phyloP scores from a whole-genome alignment of 495 filamentous ascomycete species.

The Amphirosellinia nigrospora region DNA sequence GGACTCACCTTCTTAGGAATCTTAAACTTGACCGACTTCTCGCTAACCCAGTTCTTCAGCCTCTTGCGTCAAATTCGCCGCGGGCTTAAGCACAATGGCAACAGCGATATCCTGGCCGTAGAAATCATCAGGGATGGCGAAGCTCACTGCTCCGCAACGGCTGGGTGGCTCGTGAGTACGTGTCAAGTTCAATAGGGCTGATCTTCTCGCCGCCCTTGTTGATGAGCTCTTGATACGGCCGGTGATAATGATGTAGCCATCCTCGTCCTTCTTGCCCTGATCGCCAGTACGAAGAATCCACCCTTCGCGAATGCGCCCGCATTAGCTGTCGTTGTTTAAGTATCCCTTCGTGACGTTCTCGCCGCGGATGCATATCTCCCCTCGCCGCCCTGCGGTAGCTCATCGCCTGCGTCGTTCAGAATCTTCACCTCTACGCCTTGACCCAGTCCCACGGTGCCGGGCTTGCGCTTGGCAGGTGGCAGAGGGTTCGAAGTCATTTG shows the following conservation, averaged over 20 bases:
- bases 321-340: slow-evolving; percentile 79
- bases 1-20: slow-evolving; percentile 75
- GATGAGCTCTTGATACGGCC: slow-evolving; percentile 85
- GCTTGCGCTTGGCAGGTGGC: slow-evolving; percentile 71
- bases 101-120: slow-evolving; percentile 84
- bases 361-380: slow-evolving; percentile 81
- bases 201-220: slow-evolving; percentile 87
- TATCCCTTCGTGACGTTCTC: slow-evolving; percentile 85
- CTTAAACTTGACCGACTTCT: slow-evolving; percentile 80
- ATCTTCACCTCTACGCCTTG: slow-evolving; percentile 84
- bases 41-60: slow-evolving; percentile 69
- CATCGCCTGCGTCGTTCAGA: slow-evolving; percentile 66
- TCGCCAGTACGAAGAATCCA: slow-evolving; percentile 86
- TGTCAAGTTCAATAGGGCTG: slow-evolving; percentile 83
- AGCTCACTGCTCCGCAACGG: slow-evolving; percentile 79
- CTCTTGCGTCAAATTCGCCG: slow-evolving; percentile 54
- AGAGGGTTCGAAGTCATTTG: slow-evolving; percentile 90
- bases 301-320: slow-evolving; percentile 67
- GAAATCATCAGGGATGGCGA: slow-evolving; percentile 75
- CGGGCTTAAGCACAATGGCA: slow-evolving; percentile 75
- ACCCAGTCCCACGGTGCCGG: slow-evolving; percentile 78
- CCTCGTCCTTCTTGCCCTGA: slow-evolving; percentile 74
- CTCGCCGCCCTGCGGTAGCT: slow-evolving; percentile 66
- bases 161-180: slow-evolving; percentile 68
- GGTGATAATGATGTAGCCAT: slow-evolving; percentile 78